phyloP scores from a whole-genome alignment of 495 filamentous ascomycete species.

The Aspergillus kassunensis region DNA sequence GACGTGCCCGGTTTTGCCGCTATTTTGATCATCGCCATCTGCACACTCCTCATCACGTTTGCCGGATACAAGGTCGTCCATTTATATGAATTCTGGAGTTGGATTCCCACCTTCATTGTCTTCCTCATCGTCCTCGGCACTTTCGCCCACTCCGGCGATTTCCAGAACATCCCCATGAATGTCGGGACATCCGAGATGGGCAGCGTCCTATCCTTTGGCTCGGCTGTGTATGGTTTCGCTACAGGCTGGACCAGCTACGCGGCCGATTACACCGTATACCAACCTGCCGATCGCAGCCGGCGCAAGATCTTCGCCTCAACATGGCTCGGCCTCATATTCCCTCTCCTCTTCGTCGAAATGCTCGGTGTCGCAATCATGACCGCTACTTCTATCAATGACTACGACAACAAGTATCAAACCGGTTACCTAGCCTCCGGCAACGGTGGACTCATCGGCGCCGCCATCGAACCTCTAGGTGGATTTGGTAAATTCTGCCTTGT shows the following conservation, averaged over 20 bases:
- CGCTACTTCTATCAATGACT: conserved; percentile 50
- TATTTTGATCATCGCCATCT: conserved; percentile 70
- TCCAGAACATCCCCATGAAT: conserved; percentile 61
- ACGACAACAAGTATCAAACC: conserved; percentile 49
- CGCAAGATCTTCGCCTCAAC: conserved; percentile 64
- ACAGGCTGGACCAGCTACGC: conserved; percentile 79
- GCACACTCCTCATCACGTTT: conserved; percentile 66
- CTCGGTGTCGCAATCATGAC: conserved; percentile 72
- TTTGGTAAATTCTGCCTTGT: conserved; percentile 84
- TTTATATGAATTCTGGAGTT: conserved; percentile 71
- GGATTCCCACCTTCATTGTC: conserved; percentile 73
- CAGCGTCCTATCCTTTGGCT: conserved; percentile 65
- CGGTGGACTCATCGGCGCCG: conserved; percentile 67
- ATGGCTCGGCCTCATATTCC: conserved; percentile 64
- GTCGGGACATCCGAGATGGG: conserved; percentile 61
- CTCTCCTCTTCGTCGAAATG: conserved; percentile 74
- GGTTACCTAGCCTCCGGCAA: conserved; percentile 61
- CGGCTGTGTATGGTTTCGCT: conserved; percentile 71
- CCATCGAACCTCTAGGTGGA: conserved; percentile 62
- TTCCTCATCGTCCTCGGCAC: conserved; percentile 72
- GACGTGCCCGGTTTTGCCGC: conserved; percentile 70
- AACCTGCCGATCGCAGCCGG: conserved; percentile 57
- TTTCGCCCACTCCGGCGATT: conserved; percentile 73
- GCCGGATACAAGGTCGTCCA: conserved; percentile 85
- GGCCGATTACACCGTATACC: conserved; percentile 82